Base-by-base conservation (phyloP, 495 filamentous ascomycete genomes). In the Sabuloglossum arenarium region DNA sequence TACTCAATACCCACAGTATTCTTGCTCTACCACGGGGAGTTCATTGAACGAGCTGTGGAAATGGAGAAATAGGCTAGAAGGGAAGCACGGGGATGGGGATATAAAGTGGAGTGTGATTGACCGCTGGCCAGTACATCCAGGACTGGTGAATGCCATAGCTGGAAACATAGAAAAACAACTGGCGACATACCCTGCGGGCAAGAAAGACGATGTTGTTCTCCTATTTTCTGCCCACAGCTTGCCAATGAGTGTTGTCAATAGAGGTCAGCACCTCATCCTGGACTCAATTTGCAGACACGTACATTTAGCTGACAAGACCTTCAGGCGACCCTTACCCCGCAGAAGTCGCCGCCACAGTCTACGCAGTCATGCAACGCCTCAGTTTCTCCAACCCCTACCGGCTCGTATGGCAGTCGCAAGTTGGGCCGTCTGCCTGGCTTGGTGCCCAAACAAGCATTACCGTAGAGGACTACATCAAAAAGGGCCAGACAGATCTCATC, bases 91-190 rank as follows among this genome's bases (percentile, higher is more conserved):
- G 0, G 66, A 71, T 8, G 91, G 90, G 1, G 65, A 79, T 0
- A 94, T 99, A 59, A 72, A 82, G 58, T 99, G 93, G 93, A 94
- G 88, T 66, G 93, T 97, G 58, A 97, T 98, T 66, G 93, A 98
- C 67, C 79, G 93, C 54, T 99, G 93, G 93, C 91, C 91, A 4
- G 77, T 79, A 23, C 93, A 99, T 65, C 75, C 81, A 0, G 93
- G 93, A 16, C 71, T 97, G 6, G 86, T 97, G 0, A 83, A 94
- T 63, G 86, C 88, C 1, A 86, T 99, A 66, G 90, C 89, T 2
- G 76, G 77, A 59, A 94, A 96, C 61, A 86, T 99, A 42, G 86
- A 94, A 64, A 78, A 76, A 42, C 85, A 82, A 57, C 69, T 99
- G 34, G 75, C 76, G 34, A 82, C 82, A 29, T 99, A 97, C 64